These are phyloP conservation scores for Daldinia bambusicola DNA, from an alignment of 495 filamentous ascomycete species.

Conservation along the genomic window DNA sequence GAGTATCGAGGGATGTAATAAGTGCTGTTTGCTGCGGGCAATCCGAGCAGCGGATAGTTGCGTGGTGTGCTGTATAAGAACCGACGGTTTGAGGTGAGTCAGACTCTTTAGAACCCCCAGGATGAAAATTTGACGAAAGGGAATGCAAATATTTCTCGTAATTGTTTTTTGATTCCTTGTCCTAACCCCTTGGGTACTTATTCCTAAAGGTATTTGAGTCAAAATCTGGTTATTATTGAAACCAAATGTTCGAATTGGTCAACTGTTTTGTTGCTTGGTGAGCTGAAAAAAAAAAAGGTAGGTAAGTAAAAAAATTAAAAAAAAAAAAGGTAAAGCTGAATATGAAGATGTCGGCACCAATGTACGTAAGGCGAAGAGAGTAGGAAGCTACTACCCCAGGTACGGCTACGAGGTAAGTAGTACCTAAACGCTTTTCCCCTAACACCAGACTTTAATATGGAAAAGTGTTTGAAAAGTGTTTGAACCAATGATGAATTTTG, in stretches of 20 bases:
- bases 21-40: conserved; percentile 32
- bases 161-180: conserved; percentile 1
- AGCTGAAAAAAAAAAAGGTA: background rate
- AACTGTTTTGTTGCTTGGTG: background rate
- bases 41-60: conserved; percentile 39
- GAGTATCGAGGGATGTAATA: background rate
- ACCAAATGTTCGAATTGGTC: background rate
- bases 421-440: too few species aligned
- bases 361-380: background rate
- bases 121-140: conserved; percentile 23
- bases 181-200: background rate
- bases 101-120: conserved; percentile 15
- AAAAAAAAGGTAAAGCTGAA: background rate
- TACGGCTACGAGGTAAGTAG: background rate
- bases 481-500: background rate
- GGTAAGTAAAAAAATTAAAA: background rate
- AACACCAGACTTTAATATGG: background rate
- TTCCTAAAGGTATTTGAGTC: conserved; percentile 4
- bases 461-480: background rate
- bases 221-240: background rate
- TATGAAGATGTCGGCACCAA: background rate
- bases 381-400: background rate
- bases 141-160: conserved; percentile 2
- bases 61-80: conserved; percentile 22
- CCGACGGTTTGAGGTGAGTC: conserved; percentile 34